Evolutionary conservation across 805 yeast species (phyloP).

Genomic region (Tetrapisispora namnaoensis): DNA sequence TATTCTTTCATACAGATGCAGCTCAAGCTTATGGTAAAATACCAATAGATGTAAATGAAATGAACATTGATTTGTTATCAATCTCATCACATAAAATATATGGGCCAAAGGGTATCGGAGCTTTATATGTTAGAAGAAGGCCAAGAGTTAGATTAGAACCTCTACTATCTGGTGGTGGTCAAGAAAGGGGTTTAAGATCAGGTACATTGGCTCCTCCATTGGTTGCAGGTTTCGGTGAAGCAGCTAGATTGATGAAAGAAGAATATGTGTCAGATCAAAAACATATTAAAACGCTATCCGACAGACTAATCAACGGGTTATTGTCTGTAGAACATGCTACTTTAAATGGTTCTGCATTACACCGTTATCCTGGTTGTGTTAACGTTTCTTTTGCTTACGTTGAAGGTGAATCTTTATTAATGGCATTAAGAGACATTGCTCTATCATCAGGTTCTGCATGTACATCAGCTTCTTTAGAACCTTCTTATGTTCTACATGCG

Average conservation of each 20-base stretch:
- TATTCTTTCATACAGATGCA: conserved; percentile 94
- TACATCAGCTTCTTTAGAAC: conserved; percentile 96
- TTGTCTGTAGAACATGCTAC: conserved; percentile 80
- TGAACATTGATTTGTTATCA: conserved; percentile 87
- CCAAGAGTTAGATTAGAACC: conserved; percentile 97
- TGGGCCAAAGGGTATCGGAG: conserved; percentile 98
- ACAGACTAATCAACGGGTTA: conserved; percentile 62
- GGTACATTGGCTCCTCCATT: conserved; percentile 97
- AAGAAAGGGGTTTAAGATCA: conserved; percentile 94
- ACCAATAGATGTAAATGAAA: conserved; percentile 82
- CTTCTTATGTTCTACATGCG: conserved; percentile 93
- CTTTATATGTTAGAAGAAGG: conserved; percentile 89
- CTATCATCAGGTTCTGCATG: conserved; percentile 96
- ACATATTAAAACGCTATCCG: conserved; percentile 63
- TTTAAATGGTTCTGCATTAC: conserved; percentile 70
- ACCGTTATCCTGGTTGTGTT: conserved; percentile 87
- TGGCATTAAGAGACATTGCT: conserved; percentile 97
- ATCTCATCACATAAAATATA: conserved; percentile 93
- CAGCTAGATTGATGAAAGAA: conserved; percentile 68
- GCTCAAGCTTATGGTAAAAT: conserved; percentile 97
- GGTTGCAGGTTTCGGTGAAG: conserved; percentile 95
- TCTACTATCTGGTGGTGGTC: conserved; percentile 94
- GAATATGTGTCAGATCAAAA: conserved; percentile 67
- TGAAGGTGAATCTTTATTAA: conserved; percentile 93
- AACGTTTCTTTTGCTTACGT: conserved; percentile 94